These are phyloP conservation scores for Posidonia oceanica DNA, from an alignment of 116 monocot species.

Conservation along the genomic window DNA sequence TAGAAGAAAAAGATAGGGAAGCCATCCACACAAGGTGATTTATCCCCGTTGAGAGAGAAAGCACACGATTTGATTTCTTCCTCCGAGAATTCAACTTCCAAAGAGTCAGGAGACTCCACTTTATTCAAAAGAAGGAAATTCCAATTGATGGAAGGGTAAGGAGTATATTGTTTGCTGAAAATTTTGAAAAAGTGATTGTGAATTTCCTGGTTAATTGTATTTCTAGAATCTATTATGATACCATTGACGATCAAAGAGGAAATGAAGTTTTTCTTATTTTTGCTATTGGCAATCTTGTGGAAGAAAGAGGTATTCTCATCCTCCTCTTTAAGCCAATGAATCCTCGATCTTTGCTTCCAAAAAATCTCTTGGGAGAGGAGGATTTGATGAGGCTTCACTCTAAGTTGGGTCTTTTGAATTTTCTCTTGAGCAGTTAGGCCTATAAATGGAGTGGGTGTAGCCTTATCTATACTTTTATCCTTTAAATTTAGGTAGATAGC, in stretches of 20 bases:
- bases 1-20: neutral
- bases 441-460: neutral
- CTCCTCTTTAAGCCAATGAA: neutral
- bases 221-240: neutral
- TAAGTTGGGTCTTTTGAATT: neutral
- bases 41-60: neutral
- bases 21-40: neutral
- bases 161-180: neutral
- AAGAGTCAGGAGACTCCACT: neutral
- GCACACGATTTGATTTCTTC: neutral
- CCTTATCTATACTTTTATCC: too few relatives aligned
- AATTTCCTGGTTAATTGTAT: neutral
- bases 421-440: neutral
- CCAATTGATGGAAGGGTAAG: neutral
- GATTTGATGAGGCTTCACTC: neutral
- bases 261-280: neutral
- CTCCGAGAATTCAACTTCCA: neutral
- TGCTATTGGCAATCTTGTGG: neutral
- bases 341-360: neutral
- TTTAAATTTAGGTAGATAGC: too few relatives aligned
- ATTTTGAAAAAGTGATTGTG: neutral
- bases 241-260: neutral
- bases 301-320: constrained; percentile 2
- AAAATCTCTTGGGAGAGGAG: neutral
- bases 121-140: neutral